phyloP scores from a whole-genome alignment of 2,329 filamentous ascomycete genomes.

The Zasmidium angulare region DNA sequence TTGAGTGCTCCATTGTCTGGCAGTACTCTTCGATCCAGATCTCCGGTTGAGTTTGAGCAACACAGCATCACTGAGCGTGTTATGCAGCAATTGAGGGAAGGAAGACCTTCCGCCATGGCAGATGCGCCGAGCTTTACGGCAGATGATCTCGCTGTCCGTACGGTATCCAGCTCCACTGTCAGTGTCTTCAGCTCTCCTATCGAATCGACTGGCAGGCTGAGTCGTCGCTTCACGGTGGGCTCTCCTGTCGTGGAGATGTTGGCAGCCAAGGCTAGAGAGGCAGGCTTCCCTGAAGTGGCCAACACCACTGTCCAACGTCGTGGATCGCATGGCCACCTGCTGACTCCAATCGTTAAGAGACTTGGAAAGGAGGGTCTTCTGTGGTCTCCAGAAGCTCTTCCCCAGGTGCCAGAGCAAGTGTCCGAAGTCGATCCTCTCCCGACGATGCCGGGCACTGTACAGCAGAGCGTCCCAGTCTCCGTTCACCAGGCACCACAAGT shows the following conservation, averaged over 20 bases:
- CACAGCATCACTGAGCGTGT: background rate
- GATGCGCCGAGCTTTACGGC: background rate
- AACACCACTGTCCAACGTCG: constrained; percentile 22
- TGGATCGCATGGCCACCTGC: constrained; percentile 22
- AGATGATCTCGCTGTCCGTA: background rate
- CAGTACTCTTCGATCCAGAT: background rate
- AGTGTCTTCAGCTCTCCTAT: background rate
- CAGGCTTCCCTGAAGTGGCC: constrained; percentile 18
- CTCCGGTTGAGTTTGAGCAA: background rate
- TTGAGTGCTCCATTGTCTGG: background rate
- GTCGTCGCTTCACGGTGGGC: constrained; percentile 10
- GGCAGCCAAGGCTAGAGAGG: constrained; percentile 17
- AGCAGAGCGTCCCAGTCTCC: no score
- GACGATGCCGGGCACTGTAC: background rate
- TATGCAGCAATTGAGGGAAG: background rate
- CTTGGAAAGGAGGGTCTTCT: constrained; percentile 20
- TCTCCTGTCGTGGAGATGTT: constrained; percentile 11
- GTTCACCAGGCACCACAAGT: no score
- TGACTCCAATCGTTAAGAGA: constrained; percentile 24
- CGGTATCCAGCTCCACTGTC: background rate
- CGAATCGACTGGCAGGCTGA: background rate
- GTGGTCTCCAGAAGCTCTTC: background rate
- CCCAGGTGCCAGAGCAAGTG: background rate
- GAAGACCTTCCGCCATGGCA: background rate
- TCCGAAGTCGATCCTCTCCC: background rate